These are phyloP conservation scores for Coemansia sp. DNA, from an alignment of 192 early-diverging fungal genomes.

Conservation along the genomic window DNA sequence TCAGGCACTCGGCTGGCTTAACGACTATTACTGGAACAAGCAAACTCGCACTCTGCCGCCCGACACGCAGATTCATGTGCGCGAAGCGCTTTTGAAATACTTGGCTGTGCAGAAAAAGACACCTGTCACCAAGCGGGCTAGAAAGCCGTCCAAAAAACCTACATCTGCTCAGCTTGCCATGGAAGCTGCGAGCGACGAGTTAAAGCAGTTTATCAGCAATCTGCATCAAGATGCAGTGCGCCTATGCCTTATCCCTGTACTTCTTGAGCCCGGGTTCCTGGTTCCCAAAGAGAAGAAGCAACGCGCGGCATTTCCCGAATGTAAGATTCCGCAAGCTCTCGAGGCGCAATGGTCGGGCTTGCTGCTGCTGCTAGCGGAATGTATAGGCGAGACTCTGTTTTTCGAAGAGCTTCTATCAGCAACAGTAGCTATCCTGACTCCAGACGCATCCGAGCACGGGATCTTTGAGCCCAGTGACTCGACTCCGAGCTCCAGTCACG, in stretches of 20 bases:
- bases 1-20: slow-evolving; percentile 62
- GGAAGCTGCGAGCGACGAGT: slow-evolving; percentile 17
- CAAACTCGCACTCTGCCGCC: slow-evolving; percentile 41
- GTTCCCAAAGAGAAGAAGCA: slow-evolving; percentile 62
- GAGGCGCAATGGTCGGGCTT: slow-evolving; percentile 46
- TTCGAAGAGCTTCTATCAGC: slow-evolving; percentile 43
- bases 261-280: slow-evolving; percentile 60
- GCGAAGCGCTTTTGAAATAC: slow-evolving; percentile 30
- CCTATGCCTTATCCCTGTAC: slow-evolving; percentile 52
- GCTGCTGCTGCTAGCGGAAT: slow-evolving; percentile 43
- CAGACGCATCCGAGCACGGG: slow-evolving; percentile 20
- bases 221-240: slow-evolving; percentile 53
- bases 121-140: slow-evolving; percentile 1
- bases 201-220: slow-evolving; percentile 43
- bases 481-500: slow-evolving; percentile 49
- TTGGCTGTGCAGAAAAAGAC: background rate
- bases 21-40: slow-evolving; percentile 58
- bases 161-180: slow-evolving; percentile 2
- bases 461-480: slow-evolving; percentile 31
- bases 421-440: slow-evolving; percentile 29
- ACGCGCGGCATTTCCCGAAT: slow-evolving; percentile 40
- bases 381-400: slow-evolving; percentile 41
- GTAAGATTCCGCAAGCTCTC: slow-evolving; percentile 43
- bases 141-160: background rate
- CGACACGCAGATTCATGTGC: slow-evolving; percentile 35